phyloP scores from a whole-genome alignment of 2,329 filamentous ascomycete genomes.

The Zasmidium angulare region DNA sequence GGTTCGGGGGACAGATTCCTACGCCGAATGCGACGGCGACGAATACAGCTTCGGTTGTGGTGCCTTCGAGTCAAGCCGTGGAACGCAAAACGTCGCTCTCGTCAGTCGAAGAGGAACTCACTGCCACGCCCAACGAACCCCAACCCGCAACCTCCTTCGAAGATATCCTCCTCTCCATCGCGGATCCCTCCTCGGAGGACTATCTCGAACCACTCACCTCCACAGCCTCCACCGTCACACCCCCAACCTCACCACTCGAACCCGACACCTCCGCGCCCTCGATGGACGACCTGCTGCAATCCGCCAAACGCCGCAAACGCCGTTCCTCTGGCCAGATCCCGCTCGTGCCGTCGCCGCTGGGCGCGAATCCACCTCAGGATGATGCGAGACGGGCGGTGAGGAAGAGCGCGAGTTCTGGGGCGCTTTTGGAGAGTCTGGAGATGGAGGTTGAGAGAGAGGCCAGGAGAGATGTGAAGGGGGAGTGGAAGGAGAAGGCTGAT shows the following conservation, averaged over 20 bases:
- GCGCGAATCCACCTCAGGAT: constrained; percentile 24
- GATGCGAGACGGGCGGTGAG: neutral
- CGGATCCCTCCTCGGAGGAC: constrained; percentile 10
- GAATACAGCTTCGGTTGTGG: neutral
- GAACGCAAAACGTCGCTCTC: too few relatives aligned
- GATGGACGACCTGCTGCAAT: constrained; percentile 29
- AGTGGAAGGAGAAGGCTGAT: neutral
- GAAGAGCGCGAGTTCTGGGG: neutral
- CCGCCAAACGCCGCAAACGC: constrained; percentile 30
- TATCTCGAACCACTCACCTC: constrained; percentile 21
- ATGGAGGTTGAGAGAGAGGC: constrained; percentile 21
- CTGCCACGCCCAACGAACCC: too few relatives aligned
- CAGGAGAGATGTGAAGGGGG: neutral
- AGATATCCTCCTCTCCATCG: constrained; percentile 27
- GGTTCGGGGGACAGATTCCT: constrained; percentile 27
- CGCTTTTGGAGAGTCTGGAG: constrained; percentile 27
- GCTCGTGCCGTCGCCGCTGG: constrained; percentile 22
- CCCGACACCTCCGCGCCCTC: constrained; percentile 26
- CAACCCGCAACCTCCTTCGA: constrained; percentile 28
- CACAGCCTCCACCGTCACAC: constrained; percentile 1
- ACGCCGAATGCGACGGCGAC: constrained; percentile 2
- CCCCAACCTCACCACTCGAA: constrained; percentile 8
- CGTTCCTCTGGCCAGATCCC: constrained; percentile 22
- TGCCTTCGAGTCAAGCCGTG: neutral
- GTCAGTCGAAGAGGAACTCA: neutral